phyloP scores from a whole-genome alignment of 1,139 yeast species.

The Blastobotrys arbuscula region DNA sequence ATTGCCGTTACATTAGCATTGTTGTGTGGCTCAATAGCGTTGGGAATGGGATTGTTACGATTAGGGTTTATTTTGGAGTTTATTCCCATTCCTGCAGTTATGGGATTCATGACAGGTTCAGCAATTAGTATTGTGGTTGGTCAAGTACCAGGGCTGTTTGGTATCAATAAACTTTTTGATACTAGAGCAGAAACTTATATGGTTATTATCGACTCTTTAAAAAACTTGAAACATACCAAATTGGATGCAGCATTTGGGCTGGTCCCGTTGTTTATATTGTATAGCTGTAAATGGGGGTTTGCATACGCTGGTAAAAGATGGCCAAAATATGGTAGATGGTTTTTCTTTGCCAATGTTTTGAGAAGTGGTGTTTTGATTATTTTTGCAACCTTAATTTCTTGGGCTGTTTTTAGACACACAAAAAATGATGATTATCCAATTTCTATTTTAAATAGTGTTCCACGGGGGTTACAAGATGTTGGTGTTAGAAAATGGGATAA shows the following conservation, averaged over 20 bases:
- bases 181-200: conserved; percentile 66
- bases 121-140: conserved; percentile 78
- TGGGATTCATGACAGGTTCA: conserved; percentile 95
- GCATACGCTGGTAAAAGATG: conserved; percentile 58
- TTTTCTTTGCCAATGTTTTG: conserved; percentile 68
- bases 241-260: conserved; percentile 89
- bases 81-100: conserved; percentile 85
- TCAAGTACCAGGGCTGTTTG: conserved; percentile 85
- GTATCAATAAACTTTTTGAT: conserved; percentile 56
- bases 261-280: conserved; percentile 62
- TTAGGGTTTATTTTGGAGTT: conserved; percentile 85
- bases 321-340: conserved; percentile 51
- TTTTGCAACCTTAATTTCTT: conserved; percentile 69
- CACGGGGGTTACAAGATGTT: conserved; percentile 71
- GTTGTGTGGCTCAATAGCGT: conserved; percentile 78
- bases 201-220: conserved; percentile 67
- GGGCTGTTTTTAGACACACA: conserved; percentile 49
- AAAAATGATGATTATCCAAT: conserved; percentile 42
- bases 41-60: conserved; percentile 76
- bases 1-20: conserved; percentile 79
- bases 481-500: conserved; percentile 66
- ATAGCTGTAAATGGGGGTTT: conserved; percentile 54
- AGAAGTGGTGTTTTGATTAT: conserved; percentile 79
- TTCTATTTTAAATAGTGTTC: conserved; percentile 67
- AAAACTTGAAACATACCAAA: conserved; percentile 60